Evolutionary conservation across 2,329 filamentous ascomycete genomes (phyloP), one percentile per base, ranked within the genome.

Genomic region (Colletotrichum shisoi): DNA sequence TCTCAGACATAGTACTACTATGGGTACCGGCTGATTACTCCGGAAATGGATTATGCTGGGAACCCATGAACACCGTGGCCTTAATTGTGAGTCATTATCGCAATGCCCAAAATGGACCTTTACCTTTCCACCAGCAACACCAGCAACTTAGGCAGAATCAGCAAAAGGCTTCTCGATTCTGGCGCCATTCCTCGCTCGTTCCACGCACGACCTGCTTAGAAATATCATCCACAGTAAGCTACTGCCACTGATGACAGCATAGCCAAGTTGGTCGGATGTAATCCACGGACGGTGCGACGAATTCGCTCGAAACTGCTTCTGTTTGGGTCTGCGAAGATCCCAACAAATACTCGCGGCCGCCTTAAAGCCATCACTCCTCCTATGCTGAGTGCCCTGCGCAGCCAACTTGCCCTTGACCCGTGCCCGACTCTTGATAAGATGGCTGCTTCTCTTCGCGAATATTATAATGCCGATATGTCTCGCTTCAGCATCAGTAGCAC

Each of bases 371-470:
- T 73, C 53, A 71, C 69, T 67, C 69, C 70, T 67, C 58, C 56
- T 12, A 73, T 73, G 60, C 49, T 72, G 64, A 69, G 70, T n/a
- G 69, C 67, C 52, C 57, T 72, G 24, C 70, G 63, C 53, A 58
- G 72, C 60, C 37, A 72, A 27, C 62, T 63, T 1, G 45, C 37
- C 15, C 8, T 52, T 44, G 37, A 52, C n/a, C 45, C 37, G 4
- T 63, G 53, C 37, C 54, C 58, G 49, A 53, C 39, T 0, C 49
- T 45, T 7, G 31, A 31, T 17, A 62, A 27, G 31, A 62, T 48
- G 27, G 59, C 49, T 54, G 40, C 59, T 13, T 56, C 21, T 11
- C 40, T 62, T 46, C 27, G n/a, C 21, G 34, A 62, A 39, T 4
- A 62, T 13, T 62, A 46, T 13, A 17, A 62, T 45, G 39, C 27